These are phyloP conservation scores for Nelumbo lutea DNA, from an alignment of 164 flowering plant species.

Conservation along the genomic window DNA sequence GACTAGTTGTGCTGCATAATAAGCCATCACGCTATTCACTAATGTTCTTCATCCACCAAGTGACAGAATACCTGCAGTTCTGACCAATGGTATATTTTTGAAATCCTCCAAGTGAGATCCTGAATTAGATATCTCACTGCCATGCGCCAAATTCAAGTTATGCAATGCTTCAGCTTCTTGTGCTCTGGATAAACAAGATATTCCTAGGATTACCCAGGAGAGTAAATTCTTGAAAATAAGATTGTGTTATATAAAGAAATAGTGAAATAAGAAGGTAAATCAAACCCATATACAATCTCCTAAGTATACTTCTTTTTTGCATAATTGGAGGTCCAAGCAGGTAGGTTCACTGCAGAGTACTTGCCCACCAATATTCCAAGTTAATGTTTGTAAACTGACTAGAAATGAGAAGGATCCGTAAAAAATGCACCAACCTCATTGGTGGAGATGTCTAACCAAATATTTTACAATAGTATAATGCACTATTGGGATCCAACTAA, in stretches of 20 bases:
- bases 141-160: conserved; percentile 27
- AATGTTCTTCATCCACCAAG: conserved; percentile 71
- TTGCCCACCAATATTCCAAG: too few species aligned
- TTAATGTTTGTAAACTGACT: too few species aligned
- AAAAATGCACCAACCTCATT: too few species aligned
- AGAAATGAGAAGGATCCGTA: too few species aligned
- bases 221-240: conserved; percentile 27
- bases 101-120: conserved; percentile 20
- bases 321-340: too few species aligned
- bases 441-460: too few species aligned
- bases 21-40: conserved; percentile 63
- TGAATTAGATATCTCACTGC: conserved; percentile 26
- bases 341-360: too few species aligned
- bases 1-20: conserved; percentile 21
- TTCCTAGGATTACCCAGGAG: conserved; percentile 62
- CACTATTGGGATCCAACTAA: too few species aligned
- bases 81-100: conserved; percentile 32
- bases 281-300: neutral
- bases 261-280: neutral
- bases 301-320: too few species aligned
- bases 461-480: too few species aligned
- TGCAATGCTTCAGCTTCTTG: conserved; percentile 70
- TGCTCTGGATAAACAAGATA: conserved; percentile 93
- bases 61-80: conserved; percentile 68
- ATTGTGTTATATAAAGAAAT: neutral